Percentiles rank a stretch among this genome's conserved stretches.
Evolutionary conservation across 2,329 filamentous ascomycete species (phyloP).

Genomic region (Verruconis gallopava): DNA sequence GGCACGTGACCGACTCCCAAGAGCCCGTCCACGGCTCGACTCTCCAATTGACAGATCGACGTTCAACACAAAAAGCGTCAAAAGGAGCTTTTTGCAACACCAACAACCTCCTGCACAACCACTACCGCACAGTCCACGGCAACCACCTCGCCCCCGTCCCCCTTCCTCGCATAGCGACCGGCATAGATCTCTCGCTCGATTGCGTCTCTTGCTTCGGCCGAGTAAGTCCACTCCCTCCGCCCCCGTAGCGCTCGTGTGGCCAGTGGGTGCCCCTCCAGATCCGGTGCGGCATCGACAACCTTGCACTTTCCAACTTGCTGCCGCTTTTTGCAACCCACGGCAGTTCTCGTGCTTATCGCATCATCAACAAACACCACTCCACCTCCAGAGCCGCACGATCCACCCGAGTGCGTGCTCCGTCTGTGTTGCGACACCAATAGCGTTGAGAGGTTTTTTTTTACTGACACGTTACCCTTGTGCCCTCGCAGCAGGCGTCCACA

Average conservation of each 20-base stretch:
- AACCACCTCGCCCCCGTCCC: too few relatives aligned
- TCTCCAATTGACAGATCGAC: neutral
- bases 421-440: neutral
- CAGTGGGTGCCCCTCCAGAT: neutral
- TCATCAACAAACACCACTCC: neutral
- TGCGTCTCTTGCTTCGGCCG: neutral
- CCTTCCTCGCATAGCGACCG: neutral
- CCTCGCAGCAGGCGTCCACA: neutral
- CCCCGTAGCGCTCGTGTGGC: neutral
- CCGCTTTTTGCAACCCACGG: neutral
- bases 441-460: neutral
- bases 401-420: neutral
- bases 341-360: neutral
- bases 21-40: too few relatives aligned
- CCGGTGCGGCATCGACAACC: neutral
- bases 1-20: too few relatives aligned
- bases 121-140: too few relatives aligned
- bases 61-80: too few relatives aligned
- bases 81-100: neutral
- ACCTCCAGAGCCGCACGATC: too few relatives aligned
- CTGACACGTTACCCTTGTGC: conserved; percentile 5
- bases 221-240: neutral
- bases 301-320: conserved; percentile 1
- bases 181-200: neutral
- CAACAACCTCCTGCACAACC: too few relatives aligned